Evolutionary conservation across 495 filamentous ascomycete genomes (phyloP).

Genomic region (Pseudoneurospora amorphoporcata): DNA sequence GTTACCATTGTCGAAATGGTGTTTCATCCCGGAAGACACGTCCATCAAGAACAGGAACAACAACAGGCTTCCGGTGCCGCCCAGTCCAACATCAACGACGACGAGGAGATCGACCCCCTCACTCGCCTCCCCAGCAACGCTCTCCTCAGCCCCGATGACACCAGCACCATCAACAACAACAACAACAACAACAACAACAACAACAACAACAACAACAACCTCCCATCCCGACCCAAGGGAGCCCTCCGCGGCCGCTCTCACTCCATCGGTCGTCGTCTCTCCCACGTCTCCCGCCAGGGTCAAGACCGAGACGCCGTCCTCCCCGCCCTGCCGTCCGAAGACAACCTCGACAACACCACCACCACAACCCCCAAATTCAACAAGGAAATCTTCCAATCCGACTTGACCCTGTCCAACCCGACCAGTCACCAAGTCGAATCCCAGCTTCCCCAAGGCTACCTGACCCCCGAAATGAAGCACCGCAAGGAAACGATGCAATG

Average conservation of each 20-base stretch:
- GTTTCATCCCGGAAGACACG: conserved; percentile 42
- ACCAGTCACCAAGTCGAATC: neutral
- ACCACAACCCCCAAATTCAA: neutral
- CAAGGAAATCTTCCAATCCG: neutral
- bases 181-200: neutral
- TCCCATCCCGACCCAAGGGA: neutral
- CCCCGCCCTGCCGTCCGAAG: neutral
- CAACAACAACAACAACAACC: neutral
- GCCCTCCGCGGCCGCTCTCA: neutral
- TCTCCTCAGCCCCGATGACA: neutral
- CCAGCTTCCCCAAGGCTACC: neutral
- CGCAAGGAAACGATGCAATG: conserved; percentile 64
- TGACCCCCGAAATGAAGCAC: conserved; percentile 31
- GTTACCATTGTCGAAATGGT: conserved; percentile 69
- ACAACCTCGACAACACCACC: neutral
- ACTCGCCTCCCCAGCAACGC: neutral
- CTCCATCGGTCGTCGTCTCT: neutral
- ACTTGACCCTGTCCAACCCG: conserved; percentile 4
- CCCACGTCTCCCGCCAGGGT: neutral
- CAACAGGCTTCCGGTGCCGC: conserved; percentile 22
- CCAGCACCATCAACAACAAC: neutral
- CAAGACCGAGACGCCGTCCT: neutral
- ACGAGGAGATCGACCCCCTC: neutral
- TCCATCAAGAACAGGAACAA: conserved; percentile 25
- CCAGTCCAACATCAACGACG: conserved; percentile 11